Evolutionary conservation across 805 yeast genomes (phyloP), one percentile per base, ranked within the genome.

Genomic region (Danielozyma ontarioensis): DNA sequence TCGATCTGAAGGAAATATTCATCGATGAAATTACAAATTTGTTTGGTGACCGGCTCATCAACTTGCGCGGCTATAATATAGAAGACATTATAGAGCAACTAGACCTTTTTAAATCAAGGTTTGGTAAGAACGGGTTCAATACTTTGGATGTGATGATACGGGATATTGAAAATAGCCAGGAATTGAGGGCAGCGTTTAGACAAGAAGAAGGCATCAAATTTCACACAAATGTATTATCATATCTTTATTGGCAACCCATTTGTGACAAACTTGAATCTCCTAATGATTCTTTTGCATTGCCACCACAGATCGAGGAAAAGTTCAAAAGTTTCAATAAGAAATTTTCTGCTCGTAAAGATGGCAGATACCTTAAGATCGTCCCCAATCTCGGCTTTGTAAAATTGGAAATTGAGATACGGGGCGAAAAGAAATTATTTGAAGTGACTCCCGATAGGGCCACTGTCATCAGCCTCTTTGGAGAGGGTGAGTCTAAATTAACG

Each of bases 131-230:
- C 7, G 83, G 79, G 34, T 72, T 89, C 44, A 74, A 72, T 32
- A 74, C 76, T 16, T 64, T 88, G 32, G 94, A 85, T 48, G 86
- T 90, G 6, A 93, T 93, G 97, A 65, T 88, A 13, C 59, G 72
- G 25, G 96, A 87, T 53, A 68, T 88, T 7, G 50, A 61, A 13
- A 75, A 74, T 17, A 81, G 94, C 44, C 61, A 67, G 34, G 45
- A 48, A 3, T 53, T 76, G 6, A 76, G 78, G 42, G 35, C 39
- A 3, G 36, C 48, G 4, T 57, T 75, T 13, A 11, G 14, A n/a
- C 13, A 17, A 4, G 70, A 64, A 17, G 21, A 37, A 5, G 30
- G 29, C 16, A 17, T 13, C 4, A 16, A 22, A 4, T 61, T 80
- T 21, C 76, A 74, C 33, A 74, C 85, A 0, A 68, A 81, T 3